These are phyloP conservation scores for Iris pallida DNA, from an alignment of 116 monocot genomes.

Conservation along the genomic window DNA sequence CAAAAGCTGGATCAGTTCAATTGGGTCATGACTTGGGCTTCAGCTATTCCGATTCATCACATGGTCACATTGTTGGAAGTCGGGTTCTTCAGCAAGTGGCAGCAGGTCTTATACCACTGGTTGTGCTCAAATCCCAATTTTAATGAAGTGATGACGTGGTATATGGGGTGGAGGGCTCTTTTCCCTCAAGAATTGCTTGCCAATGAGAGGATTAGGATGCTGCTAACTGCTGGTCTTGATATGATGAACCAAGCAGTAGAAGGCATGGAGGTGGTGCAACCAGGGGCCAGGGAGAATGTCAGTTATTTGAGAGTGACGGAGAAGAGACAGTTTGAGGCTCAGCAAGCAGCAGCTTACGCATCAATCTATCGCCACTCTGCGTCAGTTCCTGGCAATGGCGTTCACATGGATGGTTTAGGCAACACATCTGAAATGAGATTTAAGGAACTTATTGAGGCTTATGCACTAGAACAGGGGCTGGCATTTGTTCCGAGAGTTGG, in stretches of 20 bases:
- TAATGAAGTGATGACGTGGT: constrained; percentile 79
- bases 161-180: constrained; percentile 87
- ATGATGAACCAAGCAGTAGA: constrained; percentile 96
- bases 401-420: constrained; percentile 24
- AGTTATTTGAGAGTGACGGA: constrained; percentile 68
- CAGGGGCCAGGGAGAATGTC: constrained; percentile 64
- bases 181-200: constrained; percentile 76
- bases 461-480: constrained; percentile 71
- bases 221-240: constrained; percentile 54
- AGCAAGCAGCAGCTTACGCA: constrained; percentile 38
- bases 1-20: constrained; percentile 76
- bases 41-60: constrained; percentile 66
- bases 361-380: constrained; percentile 30
- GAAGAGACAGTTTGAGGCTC: constrained; percentile 69
- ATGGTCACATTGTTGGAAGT: constrained; percentile 77
- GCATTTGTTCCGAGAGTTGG: constrained; percentile 79
- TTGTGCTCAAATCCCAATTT: constrained; percentile 71
- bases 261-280: constrained; percentile 67
- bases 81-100: constrained; percentile 88
- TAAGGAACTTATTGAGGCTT: constrained; percentile 77
- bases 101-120: constrained; percentile 77
- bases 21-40: constrained; percentile 89
- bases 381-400: constrained; percentile 25
- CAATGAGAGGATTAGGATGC: constrained; percentile 69
- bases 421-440: constrained; percentile 48